Percentiles rank a stretch among this genome's conserved stretches.
Conservation (phyloP, 148 eudicot species). For the Amaranthus cruentus region DNA sequence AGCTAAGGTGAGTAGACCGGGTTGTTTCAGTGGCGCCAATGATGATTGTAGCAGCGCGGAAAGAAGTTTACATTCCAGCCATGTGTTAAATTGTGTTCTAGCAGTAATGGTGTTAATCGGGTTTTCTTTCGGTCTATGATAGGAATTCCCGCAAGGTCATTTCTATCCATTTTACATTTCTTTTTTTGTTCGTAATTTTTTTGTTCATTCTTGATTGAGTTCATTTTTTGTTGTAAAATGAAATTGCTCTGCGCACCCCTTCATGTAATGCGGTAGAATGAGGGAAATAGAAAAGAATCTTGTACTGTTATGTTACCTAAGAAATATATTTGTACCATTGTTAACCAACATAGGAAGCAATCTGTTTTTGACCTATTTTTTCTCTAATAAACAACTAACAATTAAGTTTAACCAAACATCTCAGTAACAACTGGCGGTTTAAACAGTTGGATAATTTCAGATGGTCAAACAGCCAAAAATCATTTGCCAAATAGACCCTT, state of each 20-base stretch:
- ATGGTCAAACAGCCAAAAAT: too few species aligned
- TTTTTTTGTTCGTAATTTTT: conserved; percentile 5
- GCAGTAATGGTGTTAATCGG: conserved; percentile 33
- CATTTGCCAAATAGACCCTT: too few species aligned
- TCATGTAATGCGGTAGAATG: background rate
- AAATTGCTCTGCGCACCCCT: background rate
- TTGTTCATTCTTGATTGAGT: conserved; percentile 12
- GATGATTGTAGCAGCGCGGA: conserved; percentile 57
- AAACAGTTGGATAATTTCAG: too few species aligned
- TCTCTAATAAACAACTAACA: too few species aligned
- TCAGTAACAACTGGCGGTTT: too few species aligned
- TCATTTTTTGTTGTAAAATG: conserved; percentile 6
- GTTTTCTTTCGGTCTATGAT: conserved; percentile 32
- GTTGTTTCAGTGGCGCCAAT: conserved; percentile 89
- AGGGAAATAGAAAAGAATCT: background rate
- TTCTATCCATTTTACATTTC: background rate
- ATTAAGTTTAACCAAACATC: too few species aligned
- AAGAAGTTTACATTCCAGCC: conserved; percentile 19
- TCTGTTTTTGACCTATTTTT: too few species aligned
- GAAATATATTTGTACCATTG: background rate
- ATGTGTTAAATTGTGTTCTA: conserved; percentile 29
- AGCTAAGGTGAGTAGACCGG: conserved; percentile 59
- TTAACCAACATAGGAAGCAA: background rate
- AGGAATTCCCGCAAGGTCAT: background rate
- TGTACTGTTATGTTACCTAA: background rate